Evolutionary conservation across 2,329 filamentous ascomycete species (phyloP), one percentile per base, ranked within the genome.

Genomic region (Bisporella sp.): DNA sequence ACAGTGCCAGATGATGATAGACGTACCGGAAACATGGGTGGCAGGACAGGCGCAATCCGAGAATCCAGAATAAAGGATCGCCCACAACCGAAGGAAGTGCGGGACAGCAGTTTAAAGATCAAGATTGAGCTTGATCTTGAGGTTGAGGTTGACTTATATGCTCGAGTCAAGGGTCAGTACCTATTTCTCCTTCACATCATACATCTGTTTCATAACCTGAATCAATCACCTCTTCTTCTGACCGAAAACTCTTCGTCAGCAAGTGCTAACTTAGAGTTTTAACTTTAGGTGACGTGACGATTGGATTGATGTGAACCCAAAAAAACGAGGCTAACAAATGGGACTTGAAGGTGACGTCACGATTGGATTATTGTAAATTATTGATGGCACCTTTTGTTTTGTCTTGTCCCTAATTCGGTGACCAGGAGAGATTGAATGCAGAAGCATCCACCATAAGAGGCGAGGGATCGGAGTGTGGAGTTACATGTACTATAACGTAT

Each of bases 61-160:
- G 60, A 71, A 54, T 69, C 67, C 1, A 60, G 68, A 48, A 69
- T 70, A 54, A 63, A 67, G 46, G 67, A 70, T 56, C 57, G 68
- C 8, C 68, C 66, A 21, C 31, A 51, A 29, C 66, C 66, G 33
- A 57, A 60, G 43, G 66, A 66, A 53, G 60, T 60, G 45, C 60
- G 66, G 55, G 68, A 69, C 48, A 68, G 66, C 56, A 64, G 60
- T 52, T 55, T 70, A 57, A 70, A 70, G 60, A 67, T 71, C 56
- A 69, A 69, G 60, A 68, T 71, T 53, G 68, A 71, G 60, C 48
- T 71, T 52, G 68, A 71, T 62, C 62, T 63, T 40, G 64, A 65
- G 61, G 63, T 65, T 45, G 62, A 69, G 66, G 66, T 69, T 62
- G 66, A 69, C 61, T 63, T 69, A 50, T 69, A 69, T 51, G 66